Evolutionary conservation across 108 stramenopile genomes (phyloP), one percentile per base, ranked within the genome.

Genomic region (Cyclotella kingstonii): DNA sequence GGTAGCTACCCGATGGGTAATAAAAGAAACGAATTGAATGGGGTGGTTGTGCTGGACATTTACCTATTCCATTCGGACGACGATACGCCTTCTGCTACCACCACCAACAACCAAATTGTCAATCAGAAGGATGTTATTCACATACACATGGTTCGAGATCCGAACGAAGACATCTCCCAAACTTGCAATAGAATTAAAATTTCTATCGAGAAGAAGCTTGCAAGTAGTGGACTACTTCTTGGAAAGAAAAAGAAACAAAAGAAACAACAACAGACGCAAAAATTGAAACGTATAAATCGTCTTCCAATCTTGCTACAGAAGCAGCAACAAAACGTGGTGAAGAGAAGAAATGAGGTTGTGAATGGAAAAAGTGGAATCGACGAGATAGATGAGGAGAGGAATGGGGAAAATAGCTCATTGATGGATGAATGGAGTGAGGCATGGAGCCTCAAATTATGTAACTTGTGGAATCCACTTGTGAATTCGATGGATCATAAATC

Each of bases 131-230:
- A 49, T 5, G 23, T 15, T 7, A 5, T 49, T n/a, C 46, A 48
- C 14, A 63, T 77, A 28, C 77, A 59, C 35, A 73, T 78, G 70
- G 57, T 52, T 22, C 55, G 77, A 8, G 45, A 60, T 54, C 45
- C 77, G 11, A n/a, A 25, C 9, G 77, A 78, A 60, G 22, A 11
- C 1, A 48, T 60, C 7, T 19, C 28, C 18, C 57, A 33, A 26
- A 68, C 77, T 9, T 43, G 72, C 14, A 40, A 42, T 10, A 48
- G 77, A 30, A 26, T 78, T 9, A 31, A 55, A 48, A 28, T 78
- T 18, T 73, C 70, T 0, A 22, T 68, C 15, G 57, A 70, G 15
- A 77, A 77, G 58, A 75, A 75, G 43, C 30, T 62, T 4, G 28
- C 33, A 12, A 34, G 52, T 15, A 29, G 44, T 4, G 19, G 42